phyloP scores from a whole-genome alignment of 768 basidiomycete genomes.

The Termitomyces heimii region DNA sequence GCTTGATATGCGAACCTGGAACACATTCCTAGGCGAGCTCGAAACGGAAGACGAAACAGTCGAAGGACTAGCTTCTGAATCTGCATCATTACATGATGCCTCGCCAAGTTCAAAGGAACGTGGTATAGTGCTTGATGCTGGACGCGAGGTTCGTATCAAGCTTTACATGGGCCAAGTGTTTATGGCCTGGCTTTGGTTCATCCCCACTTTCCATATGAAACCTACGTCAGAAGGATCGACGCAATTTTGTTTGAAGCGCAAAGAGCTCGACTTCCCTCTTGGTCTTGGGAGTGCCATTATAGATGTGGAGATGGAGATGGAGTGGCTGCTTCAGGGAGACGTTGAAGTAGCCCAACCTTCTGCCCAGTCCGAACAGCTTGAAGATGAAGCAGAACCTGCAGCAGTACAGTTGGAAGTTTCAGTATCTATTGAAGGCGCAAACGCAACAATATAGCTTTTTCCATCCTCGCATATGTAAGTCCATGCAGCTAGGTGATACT shows the following conservation, averaged over 20 bases:
- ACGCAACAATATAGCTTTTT: too few species aligned
- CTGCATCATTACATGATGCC: conserved; percentile 37
- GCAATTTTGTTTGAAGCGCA: conserved; percentile 42
- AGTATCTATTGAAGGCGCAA: neutral
- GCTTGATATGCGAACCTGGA: conserved; percentile 38
- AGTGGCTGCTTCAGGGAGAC: conserved; percentile 26
- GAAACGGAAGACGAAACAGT: conserved; percentile 17
- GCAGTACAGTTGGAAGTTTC: neutral
- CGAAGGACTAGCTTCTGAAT: conserved; percentile 32
- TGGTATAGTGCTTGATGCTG: conserved; percentile 59
- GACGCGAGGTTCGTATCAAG: conserved; percentile 65
- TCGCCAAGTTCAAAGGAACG: conserved; percentile 20
- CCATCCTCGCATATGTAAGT: too few species aligned
- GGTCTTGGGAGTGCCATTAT: conserved; percentile 65
- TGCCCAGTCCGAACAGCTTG: neutral
- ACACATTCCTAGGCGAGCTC: conserved; percentile 30
- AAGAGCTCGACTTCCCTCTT: conserved; percentile 74
- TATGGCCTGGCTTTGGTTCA: conserved; percentile 84
- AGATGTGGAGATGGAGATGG: conserved; percentile 60
- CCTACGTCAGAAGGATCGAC: conserved; percentile 29
- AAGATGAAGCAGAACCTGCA: neutral
- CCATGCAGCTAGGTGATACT: neutral
- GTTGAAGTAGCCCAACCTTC: conserved; percentile 3
- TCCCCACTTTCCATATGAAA: conserved; percentile 78
- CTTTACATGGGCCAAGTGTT: conserved; percentile 73